These are phyloP conservation scores for Gyromitra esculenta DNA, from an alignment of 2,329 filamentous ascomycete species.

Conservation along the genomic window DNA sequence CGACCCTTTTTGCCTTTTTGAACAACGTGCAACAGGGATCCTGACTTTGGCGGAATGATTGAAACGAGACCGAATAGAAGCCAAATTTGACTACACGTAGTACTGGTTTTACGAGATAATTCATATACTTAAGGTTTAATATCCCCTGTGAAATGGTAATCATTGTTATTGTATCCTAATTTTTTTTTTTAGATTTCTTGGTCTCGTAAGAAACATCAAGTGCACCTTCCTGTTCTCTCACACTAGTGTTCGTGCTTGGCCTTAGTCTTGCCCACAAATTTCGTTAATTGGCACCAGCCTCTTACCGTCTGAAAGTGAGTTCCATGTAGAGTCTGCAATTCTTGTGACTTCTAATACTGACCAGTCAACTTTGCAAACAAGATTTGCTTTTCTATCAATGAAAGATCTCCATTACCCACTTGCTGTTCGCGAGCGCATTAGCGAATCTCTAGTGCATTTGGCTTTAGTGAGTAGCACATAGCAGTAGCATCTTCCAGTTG, in stretches of 20 bases:
- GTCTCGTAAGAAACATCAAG: neutral
- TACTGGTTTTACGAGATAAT: neutral
- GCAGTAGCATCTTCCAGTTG: neutral
- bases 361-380: neutral
- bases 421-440: neutral
- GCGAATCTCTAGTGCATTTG: neutral
- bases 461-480: neutral
- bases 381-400: constrained; percentile 1
- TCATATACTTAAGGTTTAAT: constrained; percentile 20
- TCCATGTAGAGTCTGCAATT: neutral
- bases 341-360: constrained; percentile 8
- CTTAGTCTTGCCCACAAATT: neutral
- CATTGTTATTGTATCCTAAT: neutral
- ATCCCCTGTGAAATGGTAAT: neutral
- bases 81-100: neutral
- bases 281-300: neutral
- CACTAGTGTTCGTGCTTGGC: neutral
- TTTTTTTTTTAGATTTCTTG: constrained; percentile 5
- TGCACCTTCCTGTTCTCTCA: neutral
- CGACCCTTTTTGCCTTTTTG: constrained; percentile 14
- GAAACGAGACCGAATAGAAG: constrained; percentile 3
- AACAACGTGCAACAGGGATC: neutral
- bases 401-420: constrained; percentile 13
- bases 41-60: neutral
- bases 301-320: neutral